Base-by-base conservation (phyloP, 306 rosid genomes). In the Prunus mira region DNA sequence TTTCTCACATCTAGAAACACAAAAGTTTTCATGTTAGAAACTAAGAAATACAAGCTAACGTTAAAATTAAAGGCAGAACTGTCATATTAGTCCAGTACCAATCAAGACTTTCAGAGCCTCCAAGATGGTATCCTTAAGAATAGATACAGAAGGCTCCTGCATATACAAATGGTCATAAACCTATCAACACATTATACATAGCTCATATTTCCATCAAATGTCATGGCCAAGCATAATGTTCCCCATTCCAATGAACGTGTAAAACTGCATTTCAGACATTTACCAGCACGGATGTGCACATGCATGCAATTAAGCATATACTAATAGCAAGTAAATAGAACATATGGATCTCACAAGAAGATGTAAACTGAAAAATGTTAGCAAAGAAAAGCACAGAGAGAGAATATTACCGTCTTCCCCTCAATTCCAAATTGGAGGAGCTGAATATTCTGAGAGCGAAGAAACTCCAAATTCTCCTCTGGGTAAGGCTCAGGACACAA, bases 401-500 rank as follows among this genome's bases (percentile, higher is more conserved):
- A 67, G 72, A 51, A 43, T 41, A 61, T 28, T 89, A 93, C 98
- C 96, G 92, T 85, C 81, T 86, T 93, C 67, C 98, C 98, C 81
- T 91, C 98, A 6, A 94, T 94, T 76, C 91, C 97, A 79, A 94
- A 94, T 78, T 94, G 98, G 66, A 90, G 81, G 56, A 94, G 91
- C 18, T 65, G 88, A 84, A 94, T 91, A 66, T 85, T 88, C 55
- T 85, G 87, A 2, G 88, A 80, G 12, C 84, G 78, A 55, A 94
- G 91, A 55, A 94, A 91, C 85, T 87, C 92, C 84, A 91, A 76
- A 79, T 90, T 94, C 80, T 91, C 96, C 76, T 88, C 87, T 1
- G 96, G 94, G 69, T 91, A 94, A 3, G 98, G 95, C 25, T 94
- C 97, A 1, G 97, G 88, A 80, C 98, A 94, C 91, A 94, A 81